phyloP scores from a whole-genome alignment of 2,329 filamentous ascomycete species.

The Macrophomina pseudophaseolina region DNA sequence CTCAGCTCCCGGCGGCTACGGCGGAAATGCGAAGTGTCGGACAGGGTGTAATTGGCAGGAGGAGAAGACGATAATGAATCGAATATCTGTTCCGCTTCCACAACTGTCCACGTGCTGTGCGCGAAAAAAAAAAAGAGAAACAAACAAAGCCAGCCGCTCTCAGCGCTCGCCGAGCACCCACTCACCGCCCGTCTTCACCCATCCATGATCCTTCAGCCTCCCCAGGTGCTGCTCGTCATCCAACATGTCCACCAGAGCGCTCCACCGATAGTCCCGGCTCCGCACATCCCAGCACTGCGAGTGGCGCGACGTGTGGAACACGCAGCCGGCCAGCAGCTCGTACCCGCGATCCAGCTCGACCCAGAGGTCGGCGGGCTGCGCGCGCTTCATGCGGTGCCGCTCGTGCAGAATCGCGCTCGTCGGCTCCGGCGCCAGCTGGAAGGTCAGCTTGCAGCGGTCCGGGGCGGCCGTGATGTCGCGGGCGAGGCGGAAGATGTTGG shows the following conservation, averaged over 20 bases:
- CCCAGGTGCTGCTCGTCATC: slow-evolving; percentile 18
- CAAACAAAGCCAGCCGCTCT: too few species aligned
- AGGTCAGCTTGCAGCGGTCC: slow-evolving; percentile 42
- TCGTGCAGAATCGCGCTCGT: slow-evolving; percentile 47
- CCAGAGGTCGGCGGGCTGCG: slow-evolving; percentile 49
- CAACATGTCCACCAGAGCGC: neutral
- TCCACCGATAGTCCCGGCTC: slow-evolving; percentile 24
- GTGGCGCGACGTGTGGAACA: neutral
- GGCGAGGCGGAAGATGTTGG: slow-evolving; percentile 54
- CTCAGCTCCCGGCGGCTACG: slow-evolving; percentile 4
- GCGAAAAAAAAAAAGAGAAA: too few species aligned
- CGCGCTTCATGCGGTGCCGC: slow-evolving; percentile 45
- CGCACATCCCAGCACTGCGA: neutral
- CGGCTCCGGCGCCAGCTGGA: slow-evolving; percentile 50
- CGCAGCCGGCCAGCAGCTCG: neutral
- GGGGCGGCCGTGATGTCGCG: slow-evolving; percentile 31
- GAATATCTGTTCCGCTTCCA: too few species aligned
- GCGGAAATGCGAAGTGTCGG: neutral
- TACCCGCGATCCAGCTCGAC: slow-evolving; percentile 31
- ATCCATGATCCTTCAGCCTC: neutral
- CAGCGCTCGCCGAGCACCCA: neutral
- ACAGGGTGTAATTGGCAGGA: neutral
- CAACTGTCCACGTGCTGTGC: too few species aligned
- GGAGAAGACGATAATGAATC: neutral
- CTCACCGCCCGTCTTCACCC: slow-evolving; percentile 14